These are phyloP conservation scores for Picocystis sp. DNA, from an alignment of 163 green algal genomes.

Conservation along the genomic window DNA sequence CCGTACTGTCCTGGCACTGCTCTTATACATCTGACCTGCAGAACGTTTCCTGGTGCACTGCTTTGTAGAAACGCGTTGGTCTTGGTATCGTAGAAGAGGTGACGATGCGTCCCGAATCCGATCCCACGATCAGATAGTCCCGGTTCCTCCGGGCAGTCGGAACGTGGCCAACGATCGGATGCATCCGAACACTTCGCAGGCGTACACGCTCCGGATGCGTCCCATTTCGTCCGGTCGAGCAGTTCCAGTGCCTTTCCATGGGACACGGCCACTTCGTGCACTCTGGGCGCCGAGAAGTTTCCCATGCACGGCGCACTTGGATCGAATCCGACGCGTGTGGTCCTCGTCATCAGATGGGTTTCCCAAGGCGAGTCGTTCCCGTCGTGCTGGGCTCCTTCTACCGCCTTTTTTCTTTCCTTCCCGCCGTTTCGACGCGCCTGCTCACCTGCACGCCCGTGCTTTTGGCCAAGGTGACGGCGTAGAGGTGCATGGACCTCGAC, in stretches of 20 bases:
- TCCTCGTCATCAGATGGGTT: background rate
- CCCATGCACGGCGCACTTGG: conserved; percentile 77
- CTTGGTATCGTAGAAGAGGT: conserved; percentile 76
- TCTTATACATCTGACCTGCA: conserved; percentile 74
- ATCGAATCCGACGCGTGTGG: background rate
- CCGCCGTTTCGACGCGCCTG: background rate
- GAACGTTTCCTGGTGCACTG: conserved; percentile 92
- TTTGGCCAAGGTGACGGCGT: background rate
- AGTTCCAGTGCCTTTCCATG: conserved; percentile 82
- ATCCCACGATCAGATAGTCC: conserved; percentile 82
- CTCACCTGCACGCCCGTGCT: background rate
- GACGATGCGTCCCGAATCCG: conserved; percentile 85
- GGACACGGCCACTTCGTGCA: conserved; percentile 83
- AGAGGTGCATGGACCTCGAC: background rate
- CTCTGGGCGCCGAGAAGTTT: conserved; percentile 88
- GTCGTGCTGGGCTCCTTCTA: background rate
- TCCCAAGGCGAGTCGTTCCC: background rate
- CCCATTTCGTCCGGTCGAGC: conserved; percentile 58
- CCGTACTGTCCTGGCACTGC: conserved; percentile 77
- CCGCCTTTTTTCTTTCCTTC: background rate
- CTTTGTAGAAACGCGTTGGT: conserved; percentile 71
- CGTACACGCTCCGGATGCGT: conserved; percentile 8
- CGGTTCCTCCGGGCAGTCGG: conserved; percentile 26
- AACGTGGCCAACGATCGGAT: conserved; percentile 83
- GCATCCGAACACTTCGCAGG: conserved; percentile 74